Evolutionary conservation across 768 basidiomycete species (phyloP).

Genomic region (Exidia glandulosa): DNA sequence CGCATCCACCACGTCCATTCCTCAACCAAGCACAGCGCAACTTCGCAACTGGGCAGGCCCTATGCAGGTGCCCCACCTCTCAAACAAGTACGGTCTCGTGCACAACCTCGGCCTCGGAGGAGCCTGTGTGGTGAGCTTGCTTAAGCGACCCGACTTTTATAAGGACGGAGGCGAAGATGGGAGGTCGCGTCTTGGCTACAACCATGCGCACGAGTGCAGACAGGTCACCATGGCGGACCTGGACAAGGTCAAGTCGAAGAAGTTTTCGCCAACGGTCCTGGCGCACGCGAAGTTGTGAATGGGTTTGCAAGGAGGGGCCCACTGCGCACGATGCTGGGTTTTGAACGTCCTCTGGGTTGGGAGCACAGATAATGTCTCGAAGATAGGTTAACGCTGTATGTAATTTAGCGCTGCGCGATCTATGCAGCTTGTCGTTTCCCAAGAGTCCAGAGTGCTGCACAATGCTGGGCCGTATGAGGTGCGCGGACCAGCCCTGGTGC

Average conservation of each 20-base stretch:
- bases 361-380: too few species aligned
- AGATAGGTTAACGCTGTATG: too few species aligned
- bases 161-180: slow-evolving; percentile 57
- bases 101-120: slow-evolving; percentile 81
- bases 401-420: too few species aligned
- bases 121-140: slow-evolving; percentile 64
- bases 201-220: slow-evolving; percentile 61
- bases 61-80: slow-evolving; percentile 69
- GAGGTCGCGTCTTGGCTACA: slow-evolving; percentile 63
- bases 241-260: slow-evolving; percentile 62
- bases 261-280: slow-evolving; percentile 34
- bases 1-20: neutral
- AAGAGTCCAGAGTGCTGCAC: too few species aligned
- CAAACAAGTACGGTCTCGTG: slow-evolving; percentile 69
- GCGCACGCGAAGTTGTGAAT: slow-evolving; percentile 30
- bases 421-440: too few species aligned
- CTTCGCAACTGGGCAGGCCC: slow-evolving; percentile 58
- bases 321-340: too few species aligned
- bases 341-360: too few species aligned
- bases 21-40: slow-evolving; percentile 4
- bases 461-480: too few species aligned
- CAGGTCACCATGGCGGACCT: slow-evolving; percentile 53
- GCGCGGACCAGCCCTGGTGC: too few species aligned
- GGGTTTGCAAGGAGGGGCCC: too few species aligned
- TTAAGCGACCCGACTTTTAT: slow-evolving; percentile 71